Base-by-base conservation (phyloP, 257 asterid genomes). In the Linaria vulgaris region DNA sequence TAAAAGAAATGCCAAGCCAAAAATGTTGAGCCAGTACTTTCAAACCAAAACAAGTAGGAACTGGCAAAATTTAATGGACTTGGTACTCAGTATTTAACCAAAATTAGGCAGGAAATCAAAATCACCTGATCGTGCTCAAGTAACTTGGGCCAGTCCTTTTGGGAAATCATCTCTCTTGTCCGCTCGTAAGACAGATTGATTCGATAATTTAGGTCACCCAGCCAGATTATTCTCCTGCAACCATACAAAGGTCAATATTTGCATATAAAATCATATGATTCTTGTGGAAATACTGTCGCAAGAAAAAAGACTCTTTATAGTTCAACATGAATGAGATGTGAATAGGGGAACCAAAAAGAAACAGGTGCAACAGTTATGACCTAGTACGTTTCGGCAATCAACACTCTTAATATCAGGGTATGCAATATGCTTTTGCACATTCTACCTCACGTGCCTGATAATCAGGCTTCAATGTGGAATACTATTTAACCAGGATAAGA, bases 201-300 rank as follows among this genome's bases (percentile, higher is more conserved):
- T 55, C 99, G 95, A 67, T 90, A 90, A 65, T 94, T 94, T 51
- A 94, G 86, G 78, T 94, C 99, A 25, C 99, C 99, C 11, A 94
- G 74, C 96, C 97, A 90, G 69, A 94, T 85, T 56, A 90, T 77
- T 79, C 90, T 86, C 95, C 99, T 94, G 86, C 71, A 78, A 44
- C 54, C 66, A 68, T 22, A 68, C 53, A 59, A 12, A 27, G 24
- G 43, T 17, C 14, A 20, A 55, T 49, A 61, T 30, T 48, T 31
- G 39, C 66, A 34, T 34, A 34, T 7, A 34, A 11, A 8, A 34
- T 22, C 22, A 43, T 41, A 44, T 8, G 11, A 51, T 39, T 19
- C 67, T 55, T 11, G 63, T 48, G 37, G 30, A 57, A n/a, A 34
- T 5, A 50, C 38, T 13, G 44, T 24, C 6, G 41, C 14, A 27